phyloP scores from a whole-genome alignment of 306 rosid genomes.

The Vicia faba region DNA sequence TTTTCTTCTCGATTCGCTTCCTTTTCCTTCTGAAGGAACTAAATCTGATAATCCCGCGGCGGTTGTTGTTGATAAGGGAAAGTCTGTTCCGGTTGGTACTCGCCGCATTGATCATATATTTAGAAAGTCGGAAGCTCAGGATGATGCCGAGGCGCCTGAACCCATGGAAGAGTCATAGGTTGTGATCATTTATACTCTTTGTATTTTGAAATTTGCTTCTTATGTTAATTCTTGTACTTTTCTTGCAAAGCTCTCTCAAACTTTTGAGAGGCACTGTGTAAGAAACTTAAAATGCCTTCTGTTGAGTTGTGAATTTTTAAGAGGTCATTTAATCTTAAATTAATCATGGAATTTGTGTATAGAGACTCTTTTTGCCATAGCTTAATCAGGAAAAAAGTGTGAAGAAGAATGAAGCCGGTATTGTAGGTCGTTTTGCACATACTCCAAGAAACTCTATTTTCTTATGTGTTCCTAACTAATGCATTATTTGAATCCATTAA shows the following conservation, averaged over 20 bases:
- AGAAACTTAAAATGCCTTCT: too few relatives aligned
- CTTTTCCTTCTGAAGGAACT: slow-evolving; percentile 47
- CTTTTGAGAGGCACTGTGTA: too few relatives aligned
- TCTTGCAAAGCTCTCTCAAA: neutral
- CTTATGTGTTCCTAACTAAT: neutral
- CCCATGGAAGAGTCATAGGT: slow-evolving; percentile 48
- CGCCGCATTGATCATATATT: slow-evolving; percentile 82
- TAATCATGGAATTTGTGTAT: too few relatives aligned
- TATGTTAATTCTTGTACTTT: slow-evolving; percentile 6
- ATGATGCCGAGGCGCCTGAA: slow-evolving; percentile 22
- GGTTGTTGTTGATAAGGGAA: neutral
- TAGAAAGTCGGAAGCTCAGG: slow-evolving; percentile 37
- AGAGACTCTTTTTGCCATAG: too few relatives aligned
- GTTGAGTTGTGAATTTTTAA: too few relatives aligned
- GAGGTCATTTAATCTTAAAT: too few relatives aligned
- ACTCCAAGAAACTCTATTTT: neutral
- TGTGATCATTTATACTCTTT: slow-evolving; percentile 11
- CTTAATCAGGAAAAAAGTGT: too few relatives aligned
- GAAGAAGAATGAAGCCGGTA: too few relatives aligned
- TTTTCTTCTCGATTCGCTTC: slow-evolving; percentile 85
- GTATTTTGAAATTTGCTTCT: slow-evolving; percentile 21
- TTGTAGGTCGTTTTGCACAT: too few relatives aligned
- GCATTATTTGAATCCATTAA: neutral
- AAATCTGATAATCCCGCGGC: slow-evolving; percentile 46
- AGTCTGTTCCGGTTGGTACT: slow-evolving; percentile 47